Evolutionary conservation across 805 yeast species (phyloP), one percentile per base, ranked within the genome.

Genomic region (Yamadazyma scolyti): DNA sequence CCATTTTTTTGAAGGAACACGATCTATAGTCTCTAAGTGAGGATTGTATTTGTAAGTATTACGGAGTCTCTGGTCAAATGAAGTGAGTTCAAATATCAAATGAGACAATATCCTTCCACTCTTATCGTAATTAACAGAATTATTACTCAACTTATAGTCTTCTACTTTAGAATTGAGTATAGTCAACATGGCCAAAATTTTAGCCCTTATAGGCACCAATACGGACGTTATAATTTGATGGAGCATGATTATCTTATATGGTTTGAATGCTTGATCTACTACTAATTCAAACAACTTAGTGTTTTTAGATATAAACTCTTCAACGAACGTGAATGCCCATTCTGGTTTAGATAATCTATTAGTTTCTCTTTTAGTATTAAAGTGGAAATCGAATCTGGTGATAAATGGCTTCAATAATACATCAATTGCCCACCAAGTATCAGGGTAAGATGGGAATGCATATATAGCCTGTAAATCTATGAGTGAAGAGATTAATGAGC

Each of bases 321-420:
- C 70, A 5, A 73, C 48, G 43, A 70, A 81, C 11, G 60, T 54
- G 37, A 81, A 66, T 3, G 78, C 71, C 81, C 86, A 82, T 48
- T 82, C 89, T 1, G 90, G 89, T 45, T 77, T 77, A 35, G 79
- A 78, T 16, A 75, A 46, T 26, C 75, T 69, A 44, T 79, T 80
- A 0, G 89, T 82, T 20, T 78, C 82, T 23, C 54, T 60, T 17
- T 67, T 57, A 4, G 72, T 60, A 28, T 72, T 71, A 46, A 82
- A 82, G 48, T 83, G 86, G 54, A 58, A 82, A 23, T 64, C 56
- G 47, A 83, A 76, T 24, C 83, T 64, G 9, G 64, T 42, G 6
- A 58, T 56, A 17, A 79, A 60, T 1, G 74, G 72, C 16, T 55
- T 51, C 3, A 73, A 50, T 18, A 82, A 50, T 1, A 61, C 48